phyloP scores from a whole-genome alignment of 2,329 filamentous ascomycete species.

The Kalmusia sp. region DNA sequence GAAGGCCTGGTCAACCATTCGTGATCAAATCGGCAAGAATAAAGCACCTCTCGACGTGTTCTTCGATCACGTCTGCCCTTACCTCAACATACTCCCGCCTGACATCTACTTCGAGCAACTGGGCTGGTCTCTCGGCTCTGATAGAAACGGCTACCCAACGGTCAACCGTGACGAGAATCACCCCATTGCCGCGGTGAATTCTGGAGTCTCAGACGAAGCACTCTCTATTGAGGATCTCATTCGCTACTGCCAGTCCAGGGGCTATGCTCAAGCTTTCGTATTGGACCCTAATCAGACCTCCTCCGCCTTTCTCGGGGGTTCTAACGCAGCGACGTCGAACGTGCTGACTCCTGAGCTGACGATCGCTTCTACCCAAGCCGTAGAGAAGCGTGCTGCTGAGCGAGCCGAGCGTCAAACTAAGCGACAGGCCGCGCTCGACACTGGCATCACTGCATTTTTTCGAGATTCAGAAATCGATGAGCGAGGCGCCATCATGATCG shows the following conservation, averaged over 20 bases:
- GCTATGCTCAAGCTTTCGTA: conserved; percentile 28
- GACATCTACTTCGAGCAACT: conserved; percentile 54
- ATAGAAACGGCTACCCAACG: conserved; percentile 30
- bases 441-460: conserved; percentile 7
- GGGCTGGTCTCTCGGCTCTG: conserved; percentile 54
- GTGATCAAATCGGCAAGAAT: conserved; percentile 58
- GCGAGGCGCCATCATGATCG: background rate
- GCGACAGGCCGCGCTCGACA: conserved; percentile 16
- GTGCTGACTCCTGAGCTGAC: background rate
- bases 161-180: conserved; percentile 22
- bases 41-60: conserved; percentile 57
- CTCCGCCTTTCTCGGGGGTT: conserved; percentile 25
- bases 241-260: conserved; percentile 29
- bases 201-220: conserved; percentile 28
- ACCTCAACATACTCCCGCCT: conserved; percentile 57
- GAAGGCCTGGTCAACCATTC: conserved; percentile 62
- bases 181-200: conserved; percentile 18
- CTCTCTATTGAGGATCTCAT: conserved; percentile 47
- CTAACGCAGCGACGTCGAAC: conserved; percentile 6
- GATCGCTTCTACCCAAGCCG: background rate
- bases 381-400: conserved; percentile 14
- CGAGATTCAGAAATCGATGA: conserved; percentile 12
- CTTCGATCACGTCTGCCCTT: conserved; percentile 53
- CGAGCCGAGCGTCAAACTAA: conserved; percentile 22
- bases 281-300: conserved; percentile 14